phyloP scores from a whole-genome alignment of 148 eudicot genomes.

The Fagopyrum homotropicum region DNA sequence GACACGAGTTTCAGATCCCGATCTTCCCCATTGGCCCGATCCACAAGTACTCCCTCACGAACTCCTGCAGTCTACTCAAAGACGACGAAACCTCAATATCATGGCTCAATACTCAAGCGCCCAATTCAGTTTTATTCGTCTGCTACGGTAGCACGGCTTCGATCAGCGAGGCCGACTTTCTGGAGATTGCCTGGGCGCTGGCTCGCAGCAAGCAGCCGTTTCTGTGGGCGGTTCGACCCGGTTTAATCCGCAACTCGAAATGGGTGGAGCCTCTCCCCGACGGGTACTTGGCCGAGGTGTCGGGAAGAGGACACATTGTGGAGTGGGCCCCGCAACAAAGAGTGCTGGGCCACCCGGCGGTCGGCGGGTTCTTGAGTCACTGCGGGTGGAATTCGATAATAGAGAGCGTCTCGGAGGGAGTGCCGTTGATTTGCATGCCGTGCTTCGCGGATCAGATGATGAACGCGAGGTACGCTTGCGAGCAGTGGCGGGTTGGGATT shows the following conservation, averaged over 20 bases:
- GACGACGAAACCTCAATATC: conserved; percentile 31
- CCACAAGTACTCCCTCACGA: conserved; percentile 24
- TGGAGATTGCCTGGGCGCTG: conserved; percentile 42
- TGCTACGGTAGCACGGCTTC: conserved; percentile 48
- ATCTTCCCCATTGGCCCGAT: conserved; percentile 42
- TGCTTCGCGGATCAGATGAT: conserved; percentile 33
- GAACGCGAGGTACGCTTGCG: conserved; percentile 39
- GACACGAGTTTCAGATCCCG: conserved; percentile 20
- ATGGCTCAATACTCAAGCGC: conserved; percentile 42
- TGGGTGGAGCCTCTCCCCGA: conserved; percentile 29
- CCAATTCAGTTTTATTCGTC: conserved; percentile 49
- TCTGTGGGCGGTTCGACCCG: conserved; percentile 55
- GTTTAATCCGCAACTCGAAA: conserved; percentile 19
- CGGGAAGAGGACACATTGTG: conserved; percentile 35
- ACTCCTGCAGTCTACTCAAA: conserved; percentile 11
- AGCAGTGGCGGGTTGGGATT: conserved; percentile 43
- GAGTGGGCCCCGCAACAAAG: conserved; percentile 57
- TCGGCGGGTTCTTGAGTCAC: conserved; percentile 52
- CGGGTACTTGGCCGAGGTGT: conserved; percentile 21
- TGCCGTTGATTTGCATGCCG: conserved; percentile 57
- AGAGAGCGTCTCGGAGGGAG: conserved; percentile 58
- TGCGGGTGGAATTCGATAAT: conserved; percentile 59
- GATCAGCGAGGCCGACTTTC: conserved; percentile 25
- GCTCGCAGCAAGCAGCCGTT: conserved; percentile 45
- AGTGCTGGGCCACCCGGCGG: conserved; percentile 45